These are phyloP conservation scores for Periconia macrospinosa DNA, from an alignment of 2,329 filamentous ascomycete genomes.

Conservation along the genomic window DNA sequence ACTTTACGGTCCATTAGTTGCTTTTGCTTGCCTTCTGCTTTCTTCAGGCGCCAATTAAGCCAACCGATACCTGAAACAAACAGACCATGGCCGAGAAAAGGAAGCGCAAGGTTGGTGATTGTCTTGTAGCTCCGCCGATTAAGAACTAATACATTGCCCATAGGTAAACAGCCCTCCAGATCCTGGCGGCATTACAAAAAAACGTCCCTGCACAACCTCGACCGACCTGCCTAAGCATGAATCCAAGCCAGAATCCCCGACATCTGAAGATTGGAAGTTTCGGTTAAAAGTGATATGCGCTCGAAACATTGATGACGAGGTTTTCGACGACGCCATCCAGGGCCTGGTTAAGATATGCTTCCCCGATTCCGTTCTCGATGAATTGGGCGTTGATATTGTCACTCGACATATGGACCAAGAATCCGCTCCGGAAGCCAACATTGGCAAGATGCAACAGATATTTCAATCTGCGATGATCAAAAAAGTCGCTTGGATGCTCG, in stretches of 20 bases:
- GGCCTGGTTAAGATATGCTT: slow-evolving; percentile 32
- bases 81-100: neutral
- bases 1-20: too few relatives aligned
- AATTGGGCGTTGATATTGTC: slow-evolving; percentile 22
- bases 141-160: neutral
- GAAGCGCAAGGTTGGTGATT: slow-evolving; percentile 1
- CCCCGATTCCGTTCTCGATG: slow-evolving; percentile 22
- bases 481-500: slow-evolving; percentile 21
- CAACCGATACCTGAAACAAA: neutral
- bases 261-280: slow-evolving; percentile 23
- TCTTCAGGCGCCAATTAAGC: too few relatives aligned
- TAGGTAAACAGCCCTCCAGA: neutral
- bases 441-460: slow-evolving; percentile 13
- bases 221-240: neutral
- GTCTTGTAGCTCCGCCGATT: neutral
- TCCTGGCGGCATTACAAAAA: neutral
- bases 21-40: too few relatives aligned
- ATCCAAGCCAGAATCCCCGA: slow-evolving; percentile 5
- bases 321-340: slow-evolving; percentile 27
- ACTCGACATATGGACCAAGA: slow-evolving; percentile 24
- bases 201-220: neutral
- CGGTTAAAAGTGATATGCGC: slow-evolving; percentile 25
- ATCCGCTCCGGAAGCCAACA: slow-evolving; percentile 14
- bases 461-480: slow-evolving; percentile 24
- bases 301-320: slow-evolving; percentile 10